phyloP scores from a whole-genome alignment of 2,329 filamentous ascomycete genomes.

The Cladorrhinum sp. region DNA sequence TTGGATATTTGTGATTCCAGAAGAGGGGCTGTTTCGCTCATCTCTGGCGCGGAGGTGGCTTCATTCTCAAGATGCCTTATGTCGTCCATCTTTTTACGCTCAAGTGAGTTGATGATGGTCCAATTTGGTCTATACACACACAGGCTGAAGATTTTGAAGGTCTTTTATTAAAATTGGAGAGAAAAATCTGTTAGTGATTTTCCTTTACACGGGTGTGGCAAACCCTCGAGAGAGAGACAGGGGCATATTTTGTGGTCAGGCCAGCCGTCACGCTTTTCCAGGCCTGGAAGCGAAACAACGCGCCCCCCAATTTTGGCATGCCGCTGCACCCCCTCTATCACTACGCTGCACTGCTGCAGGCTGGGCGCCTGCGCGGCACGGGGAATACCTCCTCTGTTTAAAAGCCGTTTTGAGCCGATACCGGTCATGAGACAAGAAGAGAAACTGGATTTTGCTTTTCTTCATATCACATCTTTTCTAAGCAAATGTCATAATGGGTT shows the following conservation, averaged over 20 bases:
- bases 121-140: not conserved
- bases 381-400: not conserved
- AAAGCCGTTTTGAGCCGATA: constrained; percentile 1
- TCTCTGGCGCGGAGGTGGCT: constrained; percentile 1
- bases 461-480: not conserved
- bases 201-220: constrained; percentile 3
- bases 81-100: not conserved
- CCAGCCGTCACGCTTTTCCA: constrained; percentile 2
- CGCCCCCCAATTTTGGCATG: constrained; percentile 6
- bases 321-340: constrained; percentile 1
- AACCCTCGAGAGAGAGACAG: constrained; percentile 1
- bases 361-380: not conserved
- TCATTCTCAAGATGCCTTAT: not conserved
- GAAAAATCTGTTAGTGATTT: not conserved
- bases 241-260: not conserved
- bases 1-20: constrained; percentile 15
- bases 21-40: constrained; percentile 23
- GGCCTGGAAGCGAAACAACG: not conserved
- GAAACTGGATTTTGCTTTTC: not conserved
- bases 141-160: not conserved
- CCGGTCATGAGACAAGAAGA: not conserved
- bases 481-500: not conserved
- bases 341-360: not conserved
- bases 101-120: not conserved
- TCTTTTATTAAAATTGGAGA: not conserved